Evolutionary conservation across 176 grass and related monocot genomes (phyloP).

Genomic region (Musa acuminata): DNA sequence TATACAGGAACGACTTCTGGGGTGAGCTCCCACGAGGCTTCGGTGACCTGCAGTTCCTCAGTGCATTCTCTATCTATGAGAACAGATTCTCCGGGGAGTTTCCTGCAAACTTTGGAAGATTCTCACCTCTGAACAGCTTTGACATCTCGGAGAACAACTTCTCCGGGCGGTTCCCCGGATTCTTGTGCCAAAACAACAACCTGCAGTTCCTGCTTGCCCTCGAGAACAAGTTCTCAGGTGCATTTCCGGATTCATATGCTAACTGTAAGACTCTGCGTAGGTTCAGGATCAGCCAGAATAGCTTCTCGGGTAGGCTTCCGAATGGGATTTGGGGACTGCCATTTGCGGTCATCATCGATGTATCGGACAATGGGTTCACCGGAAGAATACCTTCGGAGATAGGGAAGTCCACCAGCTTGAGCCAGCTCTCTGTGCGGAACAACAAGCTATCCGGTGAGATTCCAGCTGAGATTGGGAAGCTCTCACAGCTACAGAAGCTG

Average conservation of each 20-base stretch:
- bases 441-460: constrained; percentile 55
- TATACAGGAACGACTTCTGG: constrained; percentile 66
- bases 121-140: constrained; percentile 60
- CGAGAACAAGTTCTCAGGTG: constrained; percentile 80
- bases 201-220: constrained; percentile 69
- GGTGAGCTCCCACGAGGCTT: constrained; percentile 69
- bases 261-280: constrained; percentile 74
- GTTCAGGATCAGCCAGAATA: constrained; percentile 79
- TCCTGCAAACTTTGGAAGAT: constrained; percentile 53
- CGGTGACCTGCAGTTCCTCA: constrained; percentile 55
- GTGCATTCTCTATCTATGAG: constrained; percentile 81
- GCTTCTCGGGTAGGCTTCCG: constrained; percentile 50
- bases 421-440: constrained; percentile 73
- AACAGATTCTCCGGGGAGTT: constrained; percentile 78
- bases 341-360: constrained; percentile 76
- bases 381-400: constrained; percentile 66
- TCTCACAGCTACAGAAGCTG: constrained; percentile 61
- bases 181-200: constrained; percentile 64
- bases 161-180: constrained; percentile 68
- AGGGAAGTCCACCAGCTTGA: constrained; percentile 48
- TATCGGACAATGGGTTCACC: constrained; percentile 55
- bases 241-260: constrained; percentile 62
- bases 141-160: constrained; percentile 96
- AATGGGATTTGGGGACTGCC: constrained; percentile 63
- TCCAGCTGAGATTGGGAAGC: constrained; percentile 52